Evolutionary conservation across 352 stramenopile genomes (phyloP).

Genomic region (Globisporangium lucens): DNA sequence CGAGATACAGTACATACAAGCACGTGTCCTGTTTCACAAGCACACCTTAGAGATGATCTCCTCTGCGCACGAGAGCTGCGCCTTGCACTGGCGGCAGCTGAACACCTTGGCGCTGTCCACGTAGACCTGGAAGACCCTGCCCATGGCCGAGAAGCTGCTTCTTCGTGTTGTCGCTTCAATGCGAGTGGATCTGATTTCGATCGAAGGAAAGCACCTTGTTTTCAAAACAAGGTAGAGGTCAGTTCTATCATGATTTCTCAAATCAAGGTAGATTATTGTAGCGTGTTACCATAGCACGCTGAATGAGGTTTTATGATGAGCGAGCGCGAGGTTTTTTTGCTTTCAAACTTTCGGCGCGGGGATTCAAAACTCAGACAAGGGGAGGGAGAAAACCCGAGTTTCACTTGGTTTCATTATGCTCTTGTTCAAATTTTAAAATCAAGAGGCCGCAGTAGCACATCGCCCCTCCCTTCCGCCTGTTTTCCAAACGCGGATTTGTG

Average conservation of each 20-base stretch:
- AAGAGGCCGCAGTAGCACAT: constrained; percentile 8
- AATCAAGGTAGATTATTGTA: neutral
- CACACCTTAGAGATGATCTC: constrained; percentile 94
- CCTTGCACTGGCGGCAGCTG: constrained; percentile 87
- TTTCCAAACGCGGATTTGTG: neutral
- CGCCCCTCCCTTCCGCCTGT: constrained; percentile 14
- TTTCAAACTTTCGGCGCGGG: constrained; percentile 9
- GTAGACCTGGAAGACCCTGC: constrained; percentile 88
- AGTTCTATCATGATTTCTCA: neutral
- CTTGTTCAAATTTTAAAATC: constrained; percentile 35
- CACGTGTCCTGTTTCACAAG: constrained; percentile 5
- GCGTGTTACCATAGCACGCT: neutral
- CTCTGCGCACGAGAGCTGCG: constrained; percentile 89
- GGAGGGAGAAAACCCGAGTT: neutral
- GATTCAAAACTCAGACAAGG: constrained; percentile 14
- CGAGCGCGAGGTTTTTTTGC: neutral
- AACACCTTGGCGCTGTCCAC: constrained; percentile 90
- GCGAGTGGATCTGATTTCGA: constrained; percentile 1
- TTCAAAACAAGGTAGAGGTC: neutral
- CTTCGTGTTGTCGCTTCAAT: constrained; percentile 7
- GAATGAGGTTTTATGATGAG: too few relatives aligned
- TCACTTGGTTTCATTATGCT: constrained; percentile 35
- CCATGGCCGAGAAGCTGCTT: constrained; percentile 31
- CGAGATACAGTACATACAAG: constrained; percentile 5
- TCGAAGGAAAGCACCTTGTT: neutral